Evolutionary conservation across 176 grass and related monocot species (phyloP).

Genomic region (Musa schizocarpa): DNA sequence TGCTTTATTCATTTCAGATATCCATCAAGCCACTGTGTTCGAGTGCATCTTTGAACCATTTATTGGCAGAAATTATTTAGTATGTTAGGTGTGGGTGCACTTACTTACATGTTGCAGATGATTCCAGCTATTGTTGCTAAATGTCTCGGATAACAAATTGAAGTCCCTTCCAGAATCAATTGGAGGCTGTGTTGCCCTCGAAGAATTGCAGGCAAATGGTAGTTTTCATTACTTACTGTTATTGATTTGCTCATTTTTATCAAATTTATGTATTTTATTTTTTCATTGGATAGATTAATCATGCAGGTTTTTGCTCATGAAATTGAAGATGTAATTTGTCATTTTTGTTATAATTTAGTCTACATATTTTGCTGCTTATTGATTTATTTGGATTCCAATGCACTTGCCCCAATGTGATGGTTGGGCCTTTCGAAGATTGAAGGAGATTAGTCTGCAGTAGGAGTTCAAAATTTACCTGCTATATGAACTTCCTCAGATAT

Average conservation of each 20-base stretch:
- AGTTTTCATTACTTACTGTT: slow-evolving; percentile 15
- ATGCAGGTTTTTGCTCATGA: not conserved
- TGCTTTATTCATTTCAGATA: not conserved
- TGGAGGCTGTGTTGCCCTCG: slow-evolving; percentile 66
- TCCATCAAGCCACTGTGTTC: not conserved
- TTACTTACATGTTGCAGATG: slow-evolving; percentile 12
- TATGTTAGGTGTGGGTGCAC: not conserved
- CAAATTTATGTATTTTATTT: not conserved
- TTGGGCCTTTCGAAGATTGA: too few relatives aligned
- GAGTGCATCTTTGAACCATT: not conserved
- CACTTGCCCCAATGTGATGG: too few relatives aligned
- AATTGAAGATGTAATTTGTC: too few relatives aligned
- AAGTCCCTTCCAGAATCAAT: slow-evolving; percentile 81
- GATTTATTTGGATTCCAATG: too few relatives aligned
- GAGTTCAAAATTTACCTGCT: too few relatives aligned
- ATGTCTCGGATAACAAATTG: slow-evolving; percentile 88
- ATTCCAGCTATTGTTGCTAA: slow-evolving; percentile 70
- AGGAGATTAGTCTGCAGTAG: too few relatives aligned
- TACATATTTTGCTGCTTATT: too few relatives aligned
- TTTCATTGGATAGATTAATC: not conserved
- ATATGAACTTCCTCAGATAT: too few relatives aligned
- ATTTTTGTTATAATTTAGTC: too few relatives aligned
- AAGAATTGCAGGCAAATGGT: slow-evolving; percentile 95
- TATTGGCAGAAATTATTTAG: not conserved
- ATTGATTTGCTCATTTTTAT: not conserved